Evolutionary conservation across 768 basidiomycete species (phyloP).

Genomic region (Sporobolomyces pararoseus): DNA sequence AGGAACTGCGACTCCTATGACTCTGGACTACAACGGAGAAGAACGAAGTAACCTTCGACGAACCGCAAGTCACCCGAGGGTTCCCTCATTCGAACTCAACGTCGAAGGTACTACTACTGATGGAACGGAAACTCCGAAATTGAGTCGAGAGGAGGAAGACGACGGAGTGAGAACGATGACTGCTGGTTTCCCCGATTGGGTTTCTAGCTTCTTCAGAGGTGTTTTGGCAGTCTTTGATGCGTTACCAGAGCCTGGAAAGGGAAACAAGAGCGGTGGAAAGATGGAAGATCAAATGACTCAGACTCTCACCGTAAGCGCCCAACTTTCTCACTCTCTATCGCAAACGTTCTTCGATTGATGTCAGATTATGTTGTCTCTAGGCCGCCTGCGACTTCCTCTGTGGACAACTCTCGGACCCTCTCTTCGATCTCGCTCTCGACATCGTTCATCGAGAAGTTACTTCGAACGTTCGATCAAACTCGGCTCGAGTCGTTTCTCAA

Average conservation of each 20-base stretch:
- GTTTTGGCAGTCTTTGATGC: constrained; percentile 79
- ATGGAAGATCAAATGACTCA: constrained; percentile 50
- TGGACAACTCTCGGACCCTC: constrained; percentile 65
- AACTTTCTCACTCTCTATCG: constrained; percentile 2
- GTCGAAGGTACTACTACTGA: constrained; percentile 11
- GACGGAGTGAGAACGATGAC: constrained; percentile 66
- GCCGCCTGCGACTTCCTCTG: constrained; percentile 72
- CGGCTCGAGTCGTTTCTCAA: constrained; percentile 84
- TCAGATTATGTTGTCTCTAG: constrained; percentile 53
- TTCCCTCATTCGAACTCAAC: constrained; percentile 28
- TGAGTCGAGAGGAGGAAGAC: constrained; percentile 65
- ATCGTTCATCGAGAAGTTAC: constrained; percentile 81
- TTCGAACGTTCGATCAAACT: constrained; percentile 83
- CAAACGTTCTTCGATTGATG: not conserved
- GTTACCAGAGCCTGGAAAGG: constrained; percentile 76
- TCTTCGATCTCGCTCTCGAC: constrained; percentile 80
- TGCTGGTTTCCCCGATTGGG: constrained; percentile 73
- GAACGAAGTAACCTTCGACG: constrained; percentile 37
- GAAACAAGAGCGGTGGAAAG: constrained; percentile 58
- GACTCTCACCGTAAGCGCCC: constrained; percentile 45
- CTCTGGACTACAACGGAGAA: constrained; percentile 28
- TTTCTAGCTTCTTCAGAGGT: constrained; percentile 71
- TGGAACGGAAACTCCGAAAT: constrained; percentile 40
- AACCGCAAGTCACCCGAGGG: constrained; percentile 34
- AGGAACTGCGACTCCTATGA: constrained; percentile 15